phyloP scores from a whole-genome alignment of 176 grass and related monocot species.

The Pontederia paniculata region DNA sequence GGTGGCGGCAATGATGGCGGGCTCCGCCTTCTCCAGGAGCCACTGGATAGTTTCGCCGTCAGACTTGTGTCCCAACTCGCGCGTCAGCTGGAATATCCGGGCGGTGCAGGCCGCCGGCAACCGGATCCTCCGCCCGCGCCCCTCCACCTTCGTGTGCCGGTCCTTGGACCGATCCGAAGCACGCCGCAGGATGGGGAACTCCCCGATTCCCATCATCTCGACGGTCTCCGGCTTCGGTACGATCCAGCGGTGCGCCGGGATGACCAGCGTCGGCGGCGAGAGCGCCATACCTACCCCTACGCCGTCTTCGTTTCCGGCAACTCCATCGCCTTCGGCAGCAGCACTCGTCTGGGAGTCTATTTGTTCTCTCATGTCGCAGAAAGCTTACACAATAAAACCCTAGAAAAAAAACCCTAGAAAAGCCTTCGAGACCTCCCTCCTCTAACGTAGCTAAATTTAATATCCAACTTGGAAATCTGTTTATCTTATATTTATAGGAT shows the following conservation, averaged over 20 bases:
- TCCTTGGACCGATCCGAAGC: neutral
- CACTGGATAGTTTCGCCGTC: neutral
- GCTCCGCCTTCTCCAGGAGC: neutral
- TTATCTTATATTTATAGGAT: too few relatives aligned
- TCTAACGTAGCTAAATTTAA: too few relatives aligned
- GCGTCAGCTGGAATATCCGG: neutral
- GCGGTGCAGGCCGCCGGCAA: slow-evolving; percentile 2
- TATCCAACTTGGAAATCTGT: too few relatives aligned
- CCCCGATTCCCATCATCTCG: neutral
- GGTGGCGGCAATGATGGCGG: slow-evolving; percentile 1
- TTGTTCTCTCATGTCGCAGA: too few relatives aligned
- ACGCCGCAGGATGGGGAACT: neutral
- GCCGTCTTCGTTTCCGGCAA: too few relatives aligned
- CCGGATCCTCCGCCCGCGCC: neutral
- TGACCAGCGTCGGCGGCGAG: neutral
- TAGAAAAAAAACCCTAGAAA: too few relatives aligned
- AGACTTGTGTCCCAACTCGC: neutral
- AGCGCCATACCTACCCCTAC: neutral
- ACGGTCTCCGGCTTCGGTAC: neutral
- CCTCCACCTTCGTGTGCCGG: neutral
- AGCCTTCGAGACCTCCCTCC: too few relatives aligned
- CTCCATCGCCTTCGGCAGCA: neutral
- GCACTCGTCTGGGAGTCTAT: neutral
- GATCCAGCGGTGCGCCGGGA: neutral
- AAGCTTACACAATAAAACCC: too few relatives aligned